A percentile compares a stretch with the other conserved stretches of the same genome.
Conservation (phyloP, 129 eudicot species). For the Calendula officinalis region DNA sequence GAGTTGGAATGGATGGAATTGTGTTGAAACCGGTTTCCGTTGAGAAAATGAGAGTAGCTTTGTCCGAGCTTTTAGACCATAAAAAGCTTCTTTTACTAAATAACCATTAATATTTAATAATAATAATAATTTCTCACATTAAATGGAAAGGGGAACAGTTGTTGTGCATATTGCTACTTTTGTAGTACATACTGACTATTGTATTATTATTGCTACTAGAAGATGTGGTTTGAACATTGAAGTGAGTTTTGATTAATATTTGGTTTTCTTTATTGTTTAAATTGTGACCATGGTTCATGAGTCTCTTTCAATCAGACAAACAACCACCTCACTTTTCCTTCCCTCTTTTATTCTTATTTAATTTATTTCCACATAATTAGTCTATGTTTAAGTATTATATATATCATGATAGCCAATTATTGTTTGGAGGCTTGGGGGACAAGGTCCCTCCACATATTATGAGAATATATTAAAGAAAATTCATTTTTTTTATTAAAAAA, state of each 20-base stretch:
- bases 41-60: conserved; percentile 78
- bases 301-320: conserved; percentile 22
- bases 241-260: background rate
- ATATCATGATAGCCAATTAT: conserved; percentile 17
- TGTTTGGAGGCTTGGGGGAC: conserved; percentile 21
- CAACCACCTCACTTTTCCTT: conserved; percentile 21
- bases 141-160: background rate
- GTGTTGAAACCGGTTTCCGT: conserved; percentile 70
- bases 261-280: too few relatives aligned
- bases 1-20: conserved; percentile 81
- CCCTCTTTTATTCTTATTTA: background rate
- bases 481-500: background rate
- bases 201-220: background rate
- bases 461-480: conserved; percentile 1
- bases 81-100: conserved; percentile 31
- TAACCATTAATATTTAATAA: conserved; percentile 24
- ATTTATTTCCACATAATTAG: background rate
- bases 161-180: conserved; percentile 25
- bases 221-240: conserved; percentile 11
- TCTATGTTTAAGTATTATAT: background rate
- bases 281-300: background rate
- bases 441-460: conserved; percentile 6
- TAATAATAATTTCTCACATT: conserved; percentile 1
- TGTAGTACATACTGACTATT: conserved; percentile 23
- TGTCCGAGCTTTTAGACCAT: conserved; percentile 66